These are phyloP conservation scores for Parachlorella kessleri DNA, from an alignment of 139 green algal species.

Conservation along the genomic window DNA sequence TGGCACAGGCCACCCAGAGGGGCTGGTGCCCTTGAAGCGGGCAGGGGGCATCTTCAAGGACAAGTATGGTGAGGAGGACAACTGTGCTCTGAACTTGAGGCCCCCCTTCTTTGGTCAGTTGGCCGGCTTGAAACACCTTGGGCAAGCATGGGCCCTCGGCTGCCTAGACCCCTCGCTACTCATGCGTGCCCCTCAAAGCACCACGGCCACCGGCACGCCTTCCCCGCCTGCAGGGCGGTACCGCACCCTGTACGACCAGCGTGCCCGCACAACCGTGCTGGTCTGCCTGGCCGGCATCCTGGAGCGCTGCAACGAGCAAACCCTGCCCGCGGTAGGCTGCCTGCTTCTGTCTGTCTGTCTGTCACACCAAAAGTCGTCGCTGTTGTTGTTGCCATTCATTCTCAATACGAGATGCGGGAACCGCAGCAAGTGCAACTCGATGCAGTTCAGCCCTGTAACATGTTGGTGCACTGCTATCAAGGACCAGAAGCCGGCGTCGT, in stretches of 20 bases:
- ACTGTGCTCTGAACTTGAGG: not conserved
- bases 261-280: constrained; percentile 36
- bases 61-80: constrained; percentile 18
- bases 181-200: not conserved
- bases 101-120: not conserved
- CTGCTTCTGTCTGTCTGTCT: too few species aligned
- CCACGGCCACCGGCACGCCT: not conserved
- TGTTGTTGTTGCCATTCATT: too few species aligned
- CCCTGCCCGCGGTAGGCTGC: constrained; percentile 30
- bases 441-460: too few species aligned
- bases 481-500: too few species aligned
- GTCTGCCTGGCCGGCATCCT: constrained; percentile 31
- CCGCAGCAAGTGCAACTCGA: too few species aligned
- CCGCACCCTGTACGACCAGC: constrained; percentile 38
- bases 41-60: constrained; percentile 23
- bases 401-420: too few species aligned
- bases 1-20: not conserved
- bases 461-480: too few species aligned
- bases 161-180: not conserved
- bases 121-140: not conserved
- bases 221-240: not conserved
- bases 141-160: not conserved
- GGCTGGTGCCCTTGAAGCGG: not conserved
- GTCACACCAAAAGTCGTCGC: too few species aligned
- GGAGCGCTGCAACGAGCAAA: constrained; percentile 42